Evolutionary conservation across 768 basidiomycete genomes (phyloP), one percentile per base, ranked within the genome.

Genomic region (Suillus decipiens): DNA sequence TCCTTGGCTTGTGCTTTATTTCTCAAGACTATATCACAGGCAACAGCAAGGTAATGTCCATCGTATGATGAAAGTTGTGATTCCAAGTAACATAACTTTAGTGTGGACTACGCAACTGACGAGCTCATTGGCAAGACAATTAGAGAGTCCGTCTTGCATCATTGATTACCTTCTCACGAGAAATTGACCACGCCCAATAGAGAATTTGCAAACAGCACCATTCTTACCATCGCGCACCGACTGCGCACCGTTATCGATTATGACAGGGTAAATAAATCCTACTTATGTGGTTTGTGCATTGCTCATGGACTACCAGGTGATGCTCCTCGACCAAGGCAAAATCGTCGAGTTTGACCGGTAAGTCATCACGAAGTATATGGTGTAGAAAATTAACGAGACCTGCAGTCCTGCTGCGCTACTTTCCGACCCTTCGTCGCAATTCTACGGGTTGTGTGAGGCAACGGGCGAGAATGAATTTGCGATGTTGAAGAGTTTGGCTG

Each of bases 31-130:
- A 65, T 61, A 64, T 50, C 57, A 28, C 55, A 89, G 88, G 89
- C 89, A 43, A 88, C 89, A 47, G 89, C 89, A 53, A 87, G 86
- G 86, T 86, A 67, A 62, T 47, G 31, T 41, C n/a, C 22, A 19
- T 53, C 5, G 22, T 59, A 34, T 63, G 11, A 31, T 45, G 17
- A 14, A 14, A 22, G 31, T 24, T 33, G 59, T 8, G 4, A 61
- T 34, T 63, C 56, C 57, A 61, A 55, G 36, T 47, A 6, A 56
- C 12, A 48, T n/a, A 15, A 34, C 59, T 45, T 41, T 43, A 85
- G 83, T 65, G 92, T 92, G 54, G 91, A 93, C 72, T 92, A 94
- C 72, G 92, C 92, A 24, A 95, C 94, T 0, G 93, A 96, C 71
- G 92, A 94, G 70, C 80, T 95, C 4, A 95, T 93, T 67, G 82